Base-by-base conservation (phyloP, 257 asterid species). In the Scutellaria barbata region DNA sequence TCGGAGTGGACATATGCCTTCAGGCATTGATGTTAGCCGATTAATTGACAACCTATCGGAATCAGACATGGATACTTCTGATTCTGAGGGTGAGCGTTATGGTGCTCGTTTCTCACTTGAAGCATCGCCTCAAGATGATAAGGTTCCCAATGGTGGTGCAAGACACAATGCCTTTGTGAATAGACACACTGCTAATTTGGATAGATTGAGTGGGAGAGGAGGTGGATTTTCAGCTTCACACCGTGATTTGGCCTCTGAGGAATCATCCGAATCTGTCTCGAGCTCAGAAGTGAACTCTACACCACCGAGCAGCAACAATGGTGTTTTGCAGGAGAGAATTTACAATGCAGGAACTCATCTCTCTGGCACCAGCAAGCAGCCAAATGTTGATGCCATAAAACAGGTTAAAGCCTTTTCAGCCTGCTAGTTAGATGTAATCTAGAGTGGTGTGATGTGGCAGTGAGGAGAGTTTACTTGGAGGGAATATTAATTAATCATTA, bases 71-170 rank as follows among this genome's bases (percentile, higher is more conserved):
- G 93, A 87, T 37, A 86, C 87, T 18, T 83, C 91, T 1, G 96
- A 89, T 61, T 92, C 97, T 0, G 97, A 91, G 13, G 77, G 77
- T 1, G 80, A 70, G 33, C 73, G 50, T 14, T 76, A 69, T 35
- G 77, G 81, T 3, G 66, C 77, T 7, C 74, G 71, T 2, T 83
- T 82, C 62, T 87, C 95, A 0, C 75, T 80, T n/a, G 92, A 89
- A 73, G 82, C 92, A 0, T 91, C 97, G 0, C 92, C 96, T 8
- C 97, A 92, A 62, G 97, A 92, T 63, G 88, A 89, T 66, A 89
- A 86, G 76, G 58, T 80, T 22, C 64, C 62, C 14, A 77, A 74
- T 77, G 84, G 82, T 40, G 75, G 70, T 66, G 48, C 71, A 3
- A 76, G 69, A 54, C 71, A 74, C 53, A 57, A 40, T 25, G 42